Conservation (phyloP, 495 filamentous ascomycete species). For the Penicillium verhagenii region DNA sequence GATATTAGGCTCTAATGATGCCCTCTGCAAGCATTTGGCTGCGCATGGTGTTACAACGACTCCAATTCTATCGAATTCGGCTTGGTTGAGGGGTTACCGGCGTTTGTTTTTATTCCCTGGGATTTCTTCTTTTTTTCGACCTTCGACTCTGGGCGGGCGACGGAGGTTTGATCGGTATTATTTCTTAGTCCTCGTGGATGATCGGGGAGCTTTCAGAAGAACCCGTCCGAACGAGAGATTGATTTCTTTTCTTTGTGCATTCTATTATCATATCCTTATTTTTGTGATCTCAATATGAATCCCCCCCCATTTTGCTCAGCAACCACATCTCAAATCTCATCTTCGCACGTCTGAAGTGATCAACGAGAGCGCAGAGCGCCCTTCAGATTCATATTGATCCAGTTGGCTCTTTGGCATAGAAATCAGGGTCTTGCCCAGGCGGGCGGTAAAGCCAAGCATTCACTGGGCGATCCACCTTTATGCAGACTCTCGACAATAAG, state of each 20-base stretch:
- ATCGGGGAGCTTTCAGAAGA: slow-evolving; percentile 8
- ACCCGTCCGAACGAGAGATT: slow-evolving; percentile 5
- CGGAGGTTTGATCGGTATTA: slow-evolving; percentile 12
- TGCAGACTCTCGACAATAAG: too few relatives aligned
- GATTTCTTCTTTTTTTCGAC: slow-evolving; percentile 18
- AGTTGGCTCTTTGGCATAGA: background rate
- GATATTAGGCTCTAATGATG: slow-evolving; percentile 34
- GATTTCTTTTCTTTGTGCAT: slow-evolving; percentile 17
- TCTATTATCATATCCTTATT: slow-evolving; percentile 1
- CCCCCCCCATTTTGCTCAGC: slow-evolving; percentile 5
- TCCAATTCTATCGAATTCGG: slow-evolving; percentile 34
- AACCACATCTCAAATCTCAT: background rate
- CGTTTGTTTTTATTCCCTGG: slow-evolving; percentile 26
- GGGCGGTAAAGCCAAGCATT: background rate
- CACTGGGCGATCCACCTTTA: background rate
- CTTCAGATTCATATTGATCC: background rate
- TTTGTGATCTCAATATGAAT: slow-evolving; percentile 6
- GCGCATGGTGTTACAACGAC: slow-evolving; percentile 35
- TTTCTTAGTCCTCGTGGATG: background rate
- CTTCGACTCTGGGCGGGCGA: slow-evolving; percentile 8
- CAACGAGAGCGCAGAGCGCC: background rate
- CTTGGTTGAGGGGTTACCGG: slow-evolving; percentile 43
- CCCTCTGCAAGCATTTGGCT: slow-evolving; percentile 42
- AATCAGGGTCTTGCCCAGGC: background rate
- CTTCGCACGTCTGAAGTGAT: background rate